phyloP scores from a whole-genome alignment of 257 asterid species.

The Anisodus acutangulus region DNA sequence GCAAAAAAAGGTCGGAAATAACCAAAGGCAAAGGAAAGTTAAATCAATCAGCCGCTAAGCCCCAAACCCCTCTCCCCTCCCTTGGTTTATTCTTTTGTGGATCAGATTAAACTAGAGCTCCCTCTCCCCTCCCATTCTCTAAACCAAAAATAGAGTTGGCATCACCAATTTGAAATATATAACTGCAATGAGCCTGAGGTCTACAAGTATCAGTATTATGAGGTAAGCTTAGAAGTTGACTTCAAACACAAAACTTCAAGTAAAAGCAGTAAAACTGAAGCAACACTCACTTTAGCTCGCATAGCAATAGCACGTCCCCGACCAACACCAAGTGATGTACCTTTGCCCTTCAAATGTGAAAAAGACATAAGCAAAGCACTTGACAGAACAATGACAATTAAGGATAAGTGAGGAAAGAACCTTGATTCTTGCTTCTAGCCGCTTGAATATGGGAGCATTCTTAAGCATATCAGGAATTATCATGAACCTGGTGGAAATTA shows the following conservation, averaged over 20 bases:
- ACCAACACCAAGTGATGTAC: constrained; percentile 90
- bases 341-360: constrained; percentile 74
- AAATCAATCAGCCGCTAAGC: background rate
- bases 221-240: background rate
- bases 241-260: background rate
- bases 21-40: background rate
- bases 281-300: constrained; percentile 83
- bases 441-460: constrained; percentile 98
- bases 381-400: constrained; percentile 29
- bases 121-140: background rate
- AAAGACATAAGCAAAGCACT: constrained; percentile 35
- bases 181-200: constrained; percentile 1
- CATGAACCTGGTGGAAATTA: constrained; percentile 71
- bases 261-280: constrained; percentile 27
- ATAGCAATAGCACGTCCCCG: constrained; percentile 96
- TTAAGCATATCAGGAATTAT: constrained; percentile 97
- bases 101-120: background rate
- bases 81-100: too few species aligned
- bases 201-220: background rate
- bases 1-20: background rate
- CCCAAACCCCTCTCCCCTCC: background rate
- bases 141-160: background rate
- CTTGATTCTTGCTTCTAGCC: constrained; percentile 94
- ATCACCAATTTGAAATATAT: background rate
- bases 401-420: constrained; percentile 52